Conservation (phyloP, 805 yeast species). For the Pichia scutulata region DNA sequence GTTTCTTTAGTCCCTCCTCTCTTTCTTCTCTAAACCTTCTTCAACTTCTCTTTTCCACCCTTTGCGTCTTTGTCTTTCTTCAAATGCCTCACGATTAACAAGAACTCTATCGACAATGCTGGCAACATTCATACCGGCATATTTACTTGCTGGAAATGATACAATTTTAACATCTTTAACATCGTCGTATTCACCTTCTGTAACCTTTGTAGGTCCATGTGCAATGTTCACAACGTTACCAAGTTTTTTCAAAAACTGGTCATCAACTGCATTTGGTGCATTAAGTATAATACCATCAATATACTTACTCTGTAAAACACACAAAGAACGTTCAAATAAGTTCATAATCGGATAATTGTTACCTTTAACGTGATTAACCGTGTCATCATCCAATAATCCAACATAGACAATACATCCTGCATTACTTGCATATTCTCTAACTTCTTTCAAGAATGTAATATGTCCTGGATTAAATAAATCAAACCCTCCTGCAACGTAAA, state of each 20-base stretch:
- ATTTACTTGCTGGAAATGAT: background rate
- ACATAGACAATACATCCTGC: constrained; percentile 23
- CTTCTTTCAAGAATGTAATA: constrained; percentile 56
- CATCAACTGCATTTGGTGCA: constrained; percentile 50
- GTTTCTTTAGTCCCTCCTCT: background rate
- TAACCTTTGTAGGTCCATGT: background rate
- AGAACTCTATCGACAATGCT: constrained; percentile 72
- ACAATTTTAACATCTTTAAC: background rate
- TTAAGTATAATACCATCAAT: constrained; percentile 74
- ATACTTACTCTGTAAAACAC: constrained; percentile 80
- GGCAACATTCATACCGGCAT: constrained; percentile 48
- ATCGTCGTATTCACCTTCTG: background rate
- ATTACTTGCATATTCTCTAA: constrained; percentile 27
- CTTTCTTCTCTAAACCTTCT: constrained; percentile 16
- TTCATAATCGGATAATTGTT: constrained; percentile 74
- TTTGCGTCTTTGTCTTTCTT: constrained; percentile 80
- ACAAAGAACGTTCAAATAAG: constrained; percentile 72
- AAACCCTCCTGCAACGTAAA: constrained; percentile 75
- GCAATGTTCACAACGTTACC: background rate
- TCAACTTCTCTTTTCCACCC: constrained; percentile 69
- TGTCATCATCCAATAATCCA: background rate
- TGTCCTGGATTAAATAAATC: constrained; percentile 94
- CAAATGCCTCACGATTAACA: constrained; percentile 59
- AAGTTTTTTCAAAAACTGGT: constrained; percentile 27
- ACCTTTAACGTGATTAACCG: background rate